Evolutionary conservation across 495 filamentous ascomycete genomes (phyloP), one percentile per base, ranked within the genome.

Genomic region (Aspergillus cavernicola): DNA sequence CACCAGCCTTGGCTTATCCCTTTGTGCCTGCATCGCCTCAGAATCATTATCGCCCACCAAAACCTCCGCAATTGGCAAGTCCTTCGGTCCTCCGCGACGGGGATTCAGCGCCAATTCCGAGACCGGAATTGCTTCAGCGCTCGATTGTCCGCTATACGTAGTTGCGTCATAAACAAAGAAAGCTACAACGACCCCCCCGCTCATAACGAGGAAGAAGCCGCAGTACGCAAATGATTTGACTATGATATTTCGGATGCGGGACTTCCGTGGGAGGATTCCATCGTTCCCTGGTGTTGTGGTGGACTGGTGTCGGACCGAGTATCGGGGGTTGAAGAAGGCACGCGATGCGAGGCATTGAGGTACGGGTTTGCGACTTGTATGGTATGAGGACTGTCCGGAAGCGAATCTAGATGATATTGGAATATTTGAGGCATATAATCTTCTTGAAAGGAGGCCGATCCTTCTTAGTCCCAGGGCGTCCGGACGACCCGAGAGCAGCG

Each of bases 91-190:
- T 26, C 95, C 95, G 18, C 80, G 81, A 43, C 84, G 81, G 1
- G 95, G 95, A 38, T 83, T 80, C 24, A 99, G 71, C 0, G 95
- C 95, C 18, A 87, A 65, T 57, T 90, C 80, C 0, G 93, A 89
- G 8, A 99, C 85, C 39, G 84, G 80, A 56, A 96, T 82, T 58
- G 97, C 92, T 52, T 73, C 73, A 39, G 77, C 79, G 13, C 68
- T 79, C 0, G 79, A 68, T 41, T 81, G 72, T 53, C 88, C 84
- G 38, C 82, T 82, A 69, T 97, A 97, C 10, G 95, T 97, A 40
- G 83, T 87, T 13, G 90, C 85, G 77, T 99, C 95, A 70, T 96
- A 99, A 60, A 93, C 59, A 72, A 99, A 97, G 77, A 99, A 96
- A 11, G 78, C 88, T 23, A 89, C 63, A 3, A 97, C 78, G 3